Evolutionary conservation across 257 asterid species (phyloP), one percentile per base, ranked within the genome.

Genomic region (Cinchona pubescens): DNA sequence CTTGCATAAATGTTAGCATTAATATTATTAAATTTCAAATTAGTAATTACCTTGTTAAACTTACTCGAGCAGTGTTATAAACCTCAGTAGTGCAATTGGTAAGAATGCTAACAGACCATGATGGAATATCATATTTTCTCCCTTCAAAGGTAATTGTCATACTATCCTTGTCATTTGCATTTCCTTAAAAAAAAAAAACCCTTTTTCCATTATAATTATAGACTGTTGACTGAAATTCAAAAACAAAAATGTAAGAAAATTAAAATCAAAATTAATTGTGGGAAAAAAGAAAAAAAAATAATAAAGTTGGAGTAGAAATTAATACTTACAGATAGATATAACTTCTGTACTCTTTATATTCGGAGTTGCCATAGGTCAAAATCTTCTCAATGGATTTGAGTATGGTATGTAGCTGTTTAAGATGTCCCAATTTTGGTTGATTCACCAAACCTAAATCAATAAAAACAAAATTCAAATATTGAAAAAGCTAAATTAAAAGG

Each of bases 21-120:
- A 43, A 9, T 43, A 45, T 45, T 37, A 45, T 1, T 6, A 49
- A 49, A 49, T 3, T 49, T 49, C n/a, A 0, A 14, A 49, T n/a
- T n/a, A n/a, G n/a, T n/a, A n/a, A 6, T 16, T 14, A 49, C 18
- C 1, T 4, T 16, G 10, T 1, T 25, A 23, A 35, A 38, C 72
- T 38, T 76, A 83, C 89, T 61, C 25, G 40, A 34, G 88, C 88
- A 16, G 91, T 85, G 84, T 83, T 87, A 76, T 78, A 83, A 23
- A 68, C 77, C 74, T 51, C 80, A 4, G 78, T 87, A 11, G 11
- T 13, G 62, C 91, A 87, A 27, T 87, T 88, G 19, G 79, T 83
- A n/a, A 79, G 77, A 51, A 87, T 83, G 75, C 89, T 81, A n/a
- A 80, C 84, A 2, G 89, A 85, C 91, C 91, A 85, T 62, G 91